Evolutionary conservation across 805 yeast genomes (phyloP).

Genomic region (Lipomyces starkeyi): DNA sequence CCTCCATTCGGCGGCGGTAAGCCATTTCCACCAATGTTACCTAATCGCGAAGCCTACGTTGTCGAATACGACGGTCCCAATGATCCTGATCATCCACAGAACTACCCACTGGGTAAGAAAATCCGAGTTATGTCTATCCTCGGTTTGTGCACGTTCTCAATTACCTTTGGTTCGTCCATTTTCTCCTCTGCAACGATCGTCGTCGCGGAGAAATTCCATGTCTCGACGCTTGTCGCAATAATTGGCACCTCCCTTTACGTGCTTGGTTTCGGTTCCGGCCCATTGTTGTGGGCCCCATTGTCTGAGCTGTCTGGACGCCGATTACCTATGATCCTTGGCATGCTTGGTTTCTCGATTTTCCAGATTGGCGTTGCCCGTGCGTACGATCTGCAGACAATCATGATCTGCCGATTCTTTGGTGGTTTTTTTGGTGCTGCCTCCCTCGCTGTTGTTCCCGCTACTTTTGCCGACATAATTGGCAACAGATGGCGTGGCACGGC

Average conservation of each 20-base stretch:
- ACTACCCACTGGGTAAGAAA: slow-evolving; percentile 65
- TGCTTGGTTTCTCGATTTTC: slow-evolving; percentile 63
- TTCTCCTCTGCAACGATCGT: slow-evolving; percentile 66
- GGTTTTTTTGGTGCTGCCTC: slow-evolving; percentile 88
- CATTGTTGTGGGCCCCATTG: slow-evolving; percentile 86
- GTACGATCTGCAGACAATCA: slow-evolving; percentile 74
- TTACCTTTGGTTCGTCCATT: slow-evolving; percentile 84
- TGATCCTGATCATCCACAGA: slow-evolving; percentile 82
- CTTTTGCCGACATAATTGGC: slow-evolving; percentile 80
- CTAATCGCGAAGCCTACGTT: slow-evolving; percentile 59
- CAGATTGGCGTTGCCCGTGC: slow-evolving; percentile 79
- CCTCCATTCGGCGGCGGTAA: slow-evolving; percentile 73
- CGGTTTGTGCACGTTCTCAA: slow-evolving; percentile 57
- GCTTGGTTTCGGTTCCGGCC: slow-evolving; percentile 94
- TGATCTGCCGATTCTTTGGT: slow-evolving; percentile 78
- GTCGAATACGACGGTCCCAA: slow-evolving; percentile 79
- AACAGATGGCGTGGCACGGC: slow-evolving; percentile 75
- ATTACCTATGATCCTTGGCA: slow-evolving; percentile 61
- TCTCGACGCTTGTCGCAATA: slow-evolving; percentile 71
- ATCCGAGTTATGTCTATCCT: slow-evolving; percentile 52
- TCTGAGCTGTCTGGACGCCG: slow-evolving; percentile 69
- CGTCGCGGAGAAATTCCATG: slow-evolving; percentile 55
- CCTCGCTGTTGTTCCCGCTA: slow-evolving; percentile 83
- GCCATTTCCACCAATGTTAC: slow-evolving; percentile 65
- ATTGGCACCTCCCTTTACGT: slow-evolving; percentile 82